phyloP scores from a whole-genome alignment of 2,329 filamentous ascomycete genomes.

The Alternaria triticimaculans region DNA sequence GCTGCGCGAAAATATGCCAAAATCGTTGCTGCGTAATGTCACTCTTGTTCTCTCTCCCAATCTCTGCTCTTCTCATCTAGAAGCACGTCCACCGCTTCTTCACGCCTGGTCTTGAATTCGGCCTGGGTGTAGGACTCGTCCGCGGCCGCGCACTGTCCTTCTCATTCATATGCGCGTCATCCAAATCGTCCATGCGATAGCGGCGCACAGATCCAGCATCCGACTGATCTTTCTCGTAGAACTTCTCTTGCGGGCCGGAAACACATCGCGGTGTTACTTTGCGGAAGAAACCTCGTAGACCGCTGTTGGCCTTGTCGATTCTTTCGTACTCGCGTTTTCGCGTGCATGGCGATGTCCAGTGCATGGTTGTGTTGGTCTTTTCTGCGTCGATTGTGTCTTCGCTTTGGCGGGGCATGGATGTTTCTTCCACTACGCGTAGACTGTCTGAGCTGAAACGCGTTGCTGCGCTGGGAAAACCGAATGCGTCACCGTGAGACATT shows the following conservation, averaged over 20 bases:
- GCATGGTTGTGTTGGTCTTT: constrained; percentile 39
- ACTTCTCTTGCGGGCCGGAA: constrained; percentile 39
- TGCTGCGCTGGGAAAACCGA: constrained; percentile 9
- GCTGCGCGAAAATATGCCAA: constrained; percentile 6
- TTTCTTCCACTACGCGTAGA: constrained; percentile 16
- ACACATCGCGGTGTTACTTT: constrained; percentile 43
- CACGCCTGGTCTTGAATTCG: constrained; percentile 1
- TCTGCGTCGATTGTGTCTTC: constrained; percentile 21
- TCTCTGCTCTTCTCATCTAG: constrained; percentile 10
- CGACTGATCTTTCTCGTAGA: constrained; percentile 46
- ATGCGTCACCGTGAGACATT: constrained; percentile 25
- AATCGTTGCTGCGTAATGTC: constrained; percentile 5
- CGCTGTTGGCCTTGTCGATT: constrained; percentile 48
- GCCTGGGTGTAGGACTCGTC: constrained; percentile 17
- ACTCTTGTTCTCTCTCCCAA: background rate
- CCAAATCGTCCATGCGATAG: constrained; percentile 43
- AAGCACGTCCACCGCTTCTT: constrained; percentile 40
- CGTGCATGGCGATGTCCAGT: constrained; percentile 48
- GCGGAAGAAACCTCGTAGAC: constrained; percentile 43
- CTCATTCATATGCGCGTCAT: constrained; percentile 19
- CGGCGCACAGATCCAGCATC: constrained; percentile 48
- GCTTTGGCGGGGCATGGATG: constrained; percentile 21
- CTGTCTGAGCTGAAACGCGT: constrained; percentile 29
- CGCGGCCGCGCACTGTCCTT: constrained; percentile 25
- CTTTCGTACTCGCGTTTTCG: constrained; percentile 45